phyloP scores from a whole-genome alignment of 179 eudicot species.

The Silene noctiflora region DNA sequence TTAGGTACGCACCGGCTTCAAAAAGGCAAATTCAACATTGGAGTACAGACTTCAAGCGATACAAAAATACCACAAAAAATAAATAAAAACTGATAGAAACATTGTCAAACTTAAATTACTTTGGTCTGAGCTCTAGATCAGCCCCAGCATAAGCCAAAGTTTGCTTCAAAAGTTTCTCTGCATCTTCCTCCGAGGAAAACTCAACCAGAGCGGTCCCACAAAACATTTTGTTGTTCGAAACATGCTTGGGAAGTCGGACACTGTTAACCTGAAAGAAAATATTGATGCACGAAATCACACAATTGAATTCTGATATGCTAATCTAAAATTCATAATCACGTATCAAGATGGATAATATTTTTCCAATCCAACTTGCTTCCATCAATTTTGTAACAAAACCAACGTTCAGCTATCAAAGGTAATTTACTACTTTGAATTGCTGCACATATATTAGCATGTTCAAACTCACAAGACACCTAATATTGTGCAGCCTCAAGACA shows the following conservation, averaged over 20 bases:
- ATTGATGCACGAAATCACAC: not conserved
- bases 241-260: constrained; percentile 89
- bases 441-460: not conserved
- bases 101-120: constrained; percentile 40
- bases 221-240: constrained; percentile 58
- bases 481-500: not conserved
- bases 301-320: not conserved
- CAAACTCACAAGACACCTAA: not conserved
- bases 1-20: not conserved
- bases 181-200: constrained; percentile 86
- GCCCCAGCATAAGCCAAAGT: constrained; percentile 63
- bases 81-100: not conserved
- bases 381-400: not conserved
- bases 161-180: constrained; percentile 56
- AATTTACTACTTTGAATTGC: not conserved
- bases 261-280: constrained; percentile 67
- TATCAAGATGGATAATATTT: not conserved
- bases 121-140: constrained; percentile 68
- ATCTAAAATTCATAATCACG: not conserved
- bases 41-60: not conserved
- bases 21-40: not conserved
- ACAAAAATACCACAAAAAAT: not conserved
- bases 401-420: not conserved
- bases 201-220: constrained; percentile 92
- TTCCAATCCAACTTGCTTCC: not conserved